These are phyloP conservation scores for Populus tremula DNA, from an alignment of 345 rosid species.

Conservation along the genomic window DNA sequence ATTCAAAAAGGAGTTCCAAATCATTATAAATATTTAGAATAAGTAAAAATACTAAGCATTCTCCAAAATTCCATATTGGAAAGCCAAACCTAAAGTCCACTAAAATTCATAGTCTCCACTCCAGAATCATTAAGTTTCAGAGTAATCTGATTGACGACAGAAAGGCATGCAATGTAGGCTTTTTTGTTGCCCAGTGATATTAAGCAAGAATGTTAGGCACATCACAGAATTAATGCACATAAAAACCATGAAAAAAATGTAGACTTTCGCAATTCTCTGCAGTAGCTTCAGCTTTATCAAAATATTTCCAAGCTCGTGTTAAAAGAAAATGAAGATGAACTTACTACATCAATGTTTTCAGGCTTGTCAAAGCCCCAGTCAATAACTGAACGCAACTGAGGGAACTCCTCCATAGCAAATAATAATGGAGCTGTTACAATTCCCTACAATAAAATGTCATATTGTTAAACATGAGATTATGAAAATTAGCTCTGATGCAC, in stretches of 20 bases:
- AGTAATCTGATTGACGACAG: neutral
- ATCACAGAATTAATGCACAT: neutral
- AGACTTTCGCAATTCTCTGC: neutral
- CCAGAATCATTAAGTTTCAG: neutral
- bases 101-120: neutral
- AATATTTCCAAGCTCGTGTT: too few relatives aligned
- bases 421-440: constrained; percentile 79
- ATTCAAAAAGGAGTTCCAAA: neutral
- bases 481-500: neutral
- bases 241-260: neutral
- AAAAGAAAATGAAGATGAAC: neutral
- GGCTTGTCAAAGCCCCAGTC: constrained; percentile 63
- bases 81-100: neutral
- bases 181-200: neutral
- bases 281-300: neutral
- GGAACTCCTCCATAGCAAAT: constrained; percentile 89
- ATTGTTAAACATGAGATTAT: too few relatives aligned
- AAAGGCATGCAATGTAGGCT: neutral
- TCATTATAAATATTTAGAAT: too few relatives aligned
- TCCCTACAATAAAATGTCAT: constrained; percentile 39
- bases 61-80: neutral
- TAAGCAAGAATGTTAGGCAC: neutral
- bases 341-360: constrained; percentile 55
- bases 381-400: constrained; percentile 61
- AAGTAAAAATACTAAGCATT: neutral